phyloP scores from a whole-genome alignment of 2,329 filamentous ascomycete genomes.

The Ambrosiella xylebori region DNA sequence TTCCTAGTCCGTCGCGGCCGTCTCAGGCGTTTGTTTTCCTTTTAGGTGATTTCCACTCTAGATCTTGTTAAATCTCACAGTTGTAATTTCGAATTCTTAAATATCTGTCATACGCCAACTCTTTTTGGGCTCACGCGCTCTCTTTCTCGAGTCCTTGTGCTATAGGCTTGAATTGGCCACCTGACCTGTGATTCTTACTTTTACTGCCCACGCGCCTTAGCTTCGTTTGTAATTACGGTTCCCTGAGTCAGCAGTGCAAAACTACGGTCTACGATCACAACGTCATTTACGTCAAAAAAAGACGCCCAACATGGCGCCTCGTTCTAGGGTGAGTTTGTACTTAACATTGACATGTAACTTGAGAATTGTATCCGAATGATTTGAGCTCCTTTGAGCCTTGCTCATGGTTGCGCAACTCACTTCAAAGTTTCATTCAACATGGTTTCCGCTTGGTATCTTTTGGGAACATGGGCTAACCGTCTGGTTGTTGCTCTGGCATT shows the following conservation, averaged over 20 bases:
- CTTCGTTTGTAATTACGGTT: neutral
- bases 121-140: neutral
- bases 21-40: neutral
- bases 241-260: neutral
- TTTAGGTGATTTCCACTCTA: neutral
- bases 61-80: neutral
- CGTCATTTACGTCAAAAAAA: neutral
- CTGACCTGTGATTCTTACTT: neutral
- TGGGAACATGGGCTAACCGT: slow-evolving; percentile 5
- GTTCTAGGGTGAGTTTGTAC: neutral
- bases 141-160: neutral
- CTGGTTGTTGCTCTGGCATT: neutral
- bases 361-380: neutral
- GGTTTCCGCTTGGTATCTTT: neutral
- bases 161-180: neutral
- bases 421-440: neutral
- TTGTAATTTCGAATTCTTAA: neutral
- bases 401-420: no score
- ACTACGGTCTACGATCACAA: neutral
- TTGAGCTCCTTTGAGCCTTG: no score
- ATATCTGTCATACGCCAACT: neutral
- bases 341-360: neutral
- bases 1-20: neutral
- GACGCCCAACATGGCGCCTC: neutral
- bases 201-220: neutral